Evolutionary conservation across 371 early-diverging fungal genomes (phyloP).

Genomic region (Catenaria anguillulae): DNA sequence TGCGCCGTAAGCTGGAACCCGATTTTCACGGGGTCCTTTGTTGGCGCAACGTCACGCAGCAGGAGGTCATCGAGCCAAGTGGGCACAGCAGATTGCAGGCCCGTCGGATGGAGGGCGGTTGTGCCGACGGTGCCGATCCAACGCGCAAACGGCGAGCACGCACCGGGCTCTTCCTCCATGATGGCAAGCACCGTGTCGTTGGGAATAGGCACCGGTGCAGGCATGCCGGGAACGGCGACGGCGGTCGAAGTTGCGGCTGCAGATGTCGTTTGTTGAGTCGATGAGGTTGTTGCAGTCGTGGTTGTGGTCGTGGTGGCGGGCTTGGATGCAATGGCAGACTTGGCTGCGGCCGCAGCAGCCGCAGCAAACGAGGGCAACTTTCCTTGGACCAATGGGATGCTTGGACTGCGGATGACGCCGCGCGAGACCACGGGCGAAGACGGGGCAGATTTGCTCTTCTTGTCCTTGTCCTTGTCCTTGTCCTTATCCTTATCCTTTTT

Average conservation of each 20-base stretch:
- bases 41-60: conserved; percentile 39
- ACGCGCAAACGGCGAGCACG: conserved; percentile 53
- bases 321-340: too few species aligned
- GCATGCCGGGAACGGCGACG: conserved; percentile 12
- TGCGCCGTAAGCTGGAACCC: conserved; percentile 62
- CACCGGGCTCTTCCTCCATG: conserved; percentile 57
- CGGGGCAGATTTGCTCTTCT: conserved; percentile 9
- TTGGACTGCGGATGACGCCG: neutral
- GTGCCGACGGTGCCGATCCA: conserved; percentile 54
- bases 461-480: too few species aligned
- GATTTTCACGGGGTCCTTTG: conserved; percentile 64
- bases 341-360: too few species aligned
- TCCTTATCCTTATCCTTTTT: conserved; percentile 4
- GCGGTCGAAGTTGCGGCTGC: neutral
- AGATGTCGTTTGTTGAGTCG: neutral
- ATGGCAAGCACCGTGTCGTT: conserved; percentile 50
- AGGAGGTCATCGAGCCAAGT: conserved; percentile 31
- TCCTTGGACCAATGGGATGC: conserved; percentile 6
- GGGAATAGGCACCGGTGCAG: conserved; percentile 41
- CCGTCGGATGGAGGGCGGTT: conserved; percentile 12
- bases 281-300: neutral
- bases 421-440: too few species aligned
- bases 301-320: conserved; percentile 27
- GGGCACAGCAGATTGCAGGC: conserved; percentile 26
- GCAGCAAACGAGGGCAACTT: conserved; percentile 14